A percentile compares a stretch with the other conserved stretches of the same genome.
phyloP scores from a whole-genome alignment of 2,329 filamentous ascomycete genomes.

The Cladosporium sp. region DNA sequence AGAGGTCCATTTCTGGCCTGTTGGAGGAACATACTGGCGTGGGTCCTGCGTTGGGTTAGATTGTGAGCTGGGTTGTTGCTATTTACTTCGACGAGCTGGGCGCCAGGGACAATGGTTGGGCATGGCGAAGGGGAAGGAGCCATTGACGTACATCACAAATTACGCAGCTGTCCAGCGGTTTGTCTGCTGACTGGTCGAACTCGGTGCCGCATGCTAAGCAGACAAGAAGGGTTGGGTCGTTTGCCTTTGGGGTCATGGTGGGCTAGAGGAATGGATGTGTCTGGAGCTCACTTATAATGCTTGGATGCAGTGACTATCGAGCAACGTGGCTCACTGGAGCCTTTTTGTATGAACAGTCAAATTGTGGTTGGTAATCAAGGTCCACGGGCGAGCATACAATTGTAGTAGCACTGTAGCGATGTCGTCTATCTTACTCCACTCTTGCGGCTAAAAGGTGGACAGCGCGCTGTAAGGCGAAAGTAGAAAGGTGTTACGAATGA shows the following conservation, averaged over 20 bases:
- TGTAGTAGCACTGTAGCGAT: too few relatives aligned
- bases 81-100: background rate
- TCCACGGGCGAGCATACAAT: too few relatives aligned
- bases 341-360: background rate
- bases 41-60: constrained; percentile 42
- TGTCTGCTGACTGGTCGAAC: constrained; percentile 52
- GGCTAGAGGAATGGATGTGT: background rate
- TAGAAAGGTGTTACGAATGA: too few relatives aligned
- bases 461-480: background rate
- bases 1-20: constrained; percentile 63
- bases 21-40: constrained; percentile 63
- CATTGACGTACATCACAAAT: constrained; percentile 63
- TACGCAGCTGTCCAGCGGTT: constrained; percentile 53
- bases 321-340: background rate
- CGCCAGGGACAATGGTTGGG: background rate
- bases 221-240: constrained; percentile 46
- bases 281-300: background rate
- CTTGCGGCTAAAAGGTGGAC: background rate
- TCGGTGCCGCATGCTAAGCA: constrained; percentile 70
- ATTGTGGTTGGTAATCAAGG: too few relatives aligned
- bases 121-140: too few relatives aligned
- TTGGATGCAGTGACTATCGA: background rate
- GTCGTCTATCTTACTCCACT: background rate
- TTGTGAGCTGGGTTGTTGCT: background rate
- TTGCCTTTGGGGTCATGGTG: background rate